A percentile compares a stretch with the other conserved stretches of the same genome.
Evolutionary conservation across 805 yeast genomes (phyloP).

Genomic region (Teunomyces tritomae): DNA sequence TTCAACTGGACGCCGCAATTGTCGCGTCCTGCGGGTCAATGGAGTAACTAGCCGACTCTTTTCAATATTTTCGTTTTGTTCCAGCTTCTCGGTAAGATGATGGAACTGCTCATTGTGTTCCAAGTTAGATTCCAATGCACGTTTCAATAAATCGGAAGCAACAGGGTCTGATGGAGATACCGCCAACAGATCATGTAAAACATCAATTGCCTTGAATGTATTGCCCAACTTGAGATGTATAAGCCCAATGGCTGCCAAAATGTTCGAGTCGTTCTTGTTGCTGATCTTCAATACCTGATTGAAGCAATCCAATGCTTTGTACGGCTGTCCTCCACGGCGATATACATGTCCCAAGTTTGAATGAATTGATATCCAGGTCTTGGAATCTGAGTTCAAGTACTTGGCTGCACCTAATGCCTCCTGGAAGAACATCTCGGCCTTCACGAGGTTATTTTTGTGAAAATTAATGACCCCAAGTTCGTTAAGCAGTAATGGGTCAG

Average conservation of each 20-base stretch:
- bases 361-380: constrained; percentile 82
- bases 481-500: constrained; percentile 84
- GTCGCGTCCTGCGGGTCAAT: constrained; percentile 16
- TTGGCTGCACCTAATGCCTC: constrained; percentile 72
- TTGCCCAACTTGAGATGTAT: constrained; percentile 71
- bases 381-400: constrained; percentile 70
- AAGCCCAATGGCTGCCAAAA: constrained; percentile 82
- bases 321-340: constrained; percentile 58
- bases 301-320: constrained; percentile 72
- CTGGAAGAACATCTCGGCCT: constrained; percentile 68
- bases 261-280: constrained; percentile 64
- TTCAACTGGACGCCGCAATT: background rate
- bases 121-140: constrained; percentile 69
- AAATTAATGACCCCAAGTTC: constrained; percentile 92
- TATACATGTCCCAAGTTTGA: constrained; percentile 88
- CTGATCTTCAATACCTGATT: constrained; percentile 69
- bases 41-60: constrained; percentile 16
- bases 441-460: constrained; percentile 62
- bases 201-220: constrained; percentile 64
- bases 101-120: constrained; percentile 20
- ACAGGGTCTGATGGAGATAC: constrained; percentile 78
- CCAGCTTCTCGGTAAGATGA: background rate
- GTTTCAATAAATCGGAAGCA: constrained; percentile 73
- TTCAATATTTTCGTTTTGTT: too few species aligned
- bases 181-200: constrained; percentile 78